phyloP scores from a whole-genome alignment of 805 yeast genomes.

The Jamesozyma piceae region DNA sequence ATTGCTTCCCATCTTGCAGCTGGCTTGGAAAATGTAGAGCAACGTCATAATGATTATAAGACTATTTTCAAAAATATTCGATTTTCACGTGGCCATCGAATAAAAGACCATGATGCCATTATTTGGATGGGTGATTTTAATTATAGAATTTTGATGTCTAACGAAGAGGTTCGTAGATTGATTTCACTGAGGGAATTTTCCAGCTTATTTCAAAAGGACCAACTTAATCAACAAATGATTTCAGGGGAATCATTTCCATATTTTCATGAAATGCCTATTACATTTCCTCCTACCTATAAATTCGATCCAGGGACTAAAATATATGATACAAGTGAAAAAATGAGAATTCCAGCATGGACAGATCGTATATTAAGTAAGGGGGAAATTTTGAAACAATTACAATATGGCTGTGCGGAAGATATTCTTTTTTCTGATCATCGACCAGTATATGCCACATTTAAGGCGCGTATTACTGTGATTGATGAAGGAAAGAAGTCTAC shows the following conservation, averaged over 20 bases:
- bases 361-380: conserved; percentile 74
- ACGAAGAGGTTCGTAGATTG: conserved; percentile 56
- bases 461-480: conserved; percentile 53
- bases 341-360: conserved; percentile 95
- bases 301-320: conserved; percentile 75
- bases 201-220: conserved; percentile 62
- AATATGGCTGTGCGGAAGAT: conserved; percentile 49
- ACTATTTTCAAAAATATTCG: conserved; percentile 61
- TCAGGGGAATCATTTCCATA: conserved; percentile 70
- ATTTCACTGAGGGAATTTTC: conserved; percentile 41
- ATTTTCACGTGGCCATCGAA: conserved; percentile 47
- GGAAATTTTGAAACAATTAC: conserved; percentile 44
- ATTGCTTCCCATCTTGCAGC: conserved; percentile 90
- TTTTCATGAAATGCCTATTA: conserved; percentile 71
- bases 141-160: conserved; percentile 64
- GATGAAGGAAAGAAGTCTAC: conserved; percentile 46
- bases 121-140: conserved; percentile 94
- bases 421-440: conserved; percentile 78
- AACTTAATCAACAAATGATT: conserved; percentile 65
- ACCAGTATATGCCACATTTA: conserved; percentile 73
- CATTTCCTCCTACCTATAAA: conserved; percentile 87
- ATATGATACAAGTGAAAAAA: conserved; percentile 87
- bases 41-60: conserved; percentile 79
- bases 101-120: conserved; percentile 71
- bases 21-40: conserved; percentile 70